Conservation (phyloP, 1,139 yeast species). For the Wickerhamiella infanticola region DNA sequence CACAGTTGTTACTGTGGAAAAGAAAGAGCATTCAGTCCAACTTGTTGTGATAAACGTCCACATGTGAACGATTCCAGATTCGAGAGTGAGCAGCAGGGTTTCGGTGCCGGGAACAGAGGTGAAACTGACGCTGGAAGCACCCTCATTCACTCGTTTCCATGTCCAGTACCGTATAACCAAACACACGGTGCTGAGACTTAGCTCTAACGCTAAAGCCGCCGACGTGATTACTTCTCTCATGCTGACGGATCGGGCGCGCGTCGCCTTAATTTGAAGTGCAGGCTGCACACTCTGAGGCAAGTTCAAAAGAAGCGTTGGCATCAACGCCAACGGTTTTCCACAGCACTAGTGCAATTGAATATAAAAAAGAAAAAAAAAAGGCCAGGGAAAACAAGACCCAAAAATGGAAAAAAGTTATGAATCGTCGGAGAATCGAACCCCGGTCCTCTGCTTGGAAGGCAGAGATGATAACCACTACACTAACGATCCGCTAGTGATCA, state of each 20-base stretch:
- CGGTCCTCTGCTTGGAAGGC: conserved; percentile 14
- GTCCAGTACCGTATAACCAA: background rate
- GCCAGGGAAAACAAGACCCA: background rate
- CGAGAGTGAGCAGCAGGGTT: background rate
- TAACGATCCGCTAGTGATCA: conserved; percentile 4
- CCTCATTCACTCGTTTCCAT: background rate
- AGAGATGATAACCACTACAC: conserved; percentile 13
- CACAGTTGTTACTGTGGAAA: conserved; percentile 34
- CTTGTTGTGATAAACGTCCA: conserved; percentile 65
- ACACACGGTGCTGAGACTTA: background rate
- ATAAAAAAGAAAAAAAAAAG: background rate
- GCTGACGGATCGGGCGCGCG: background rate
- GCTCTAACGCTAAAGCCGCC: background rate
- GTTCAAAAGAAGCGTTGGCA: no score
- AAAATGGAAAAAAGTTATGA: conserved; percentile 3
- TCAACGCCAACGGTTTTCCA: no score
- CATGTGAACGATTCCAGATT: conserved; percentile 26
- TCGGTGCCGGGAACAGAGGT: background rate
- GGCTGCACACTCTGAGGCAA: no score
- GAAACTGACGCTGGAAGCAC: background rate
- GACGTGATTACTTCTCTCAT: background rate
- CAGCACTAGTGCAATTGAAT: no score
- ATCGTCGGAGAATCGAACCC: conserved; percentile 14
- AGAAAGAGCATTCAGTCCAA: conserved; percentile 49
- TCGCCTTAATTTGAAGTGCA: background rate